Base-by-base conservation (phyloP, 2,329 filamentous ascomycete species). In the Huntiella decipiens region DNA sequence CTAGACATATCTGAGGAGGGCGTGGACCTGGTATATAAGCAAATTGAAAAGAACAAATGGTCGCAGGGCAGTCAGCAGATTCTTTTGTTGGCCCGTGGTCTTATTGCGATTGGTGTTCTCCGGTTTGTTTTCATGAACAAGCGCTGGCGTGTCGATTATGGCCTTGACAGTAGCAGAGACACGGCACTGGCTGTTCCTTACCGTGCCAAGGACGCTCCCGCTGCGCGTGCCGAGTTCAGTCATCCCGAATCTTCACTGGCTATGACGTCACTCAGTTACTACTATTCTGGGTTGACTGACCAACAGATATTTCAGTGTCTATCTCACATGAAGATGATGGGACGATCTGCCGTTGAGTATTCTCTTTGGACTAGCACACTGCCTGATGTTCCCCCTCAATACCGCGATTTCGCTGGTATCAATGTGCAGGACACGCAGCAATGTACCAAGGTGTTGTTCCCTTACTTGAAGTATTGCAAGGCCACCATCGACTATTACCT, bases 101-200 rank as follows among this genome's bases (percentile, higher is more conserved):
- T 82, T 0, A 56, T 82, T 6, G 69, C 71, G 0, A 57, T 63
- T 0, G 68, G 73, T 0, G 60, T 82, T 0, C 53, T 82, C 0
- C 52, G 53, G 0, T 78, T 77, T 48, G 62, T 61, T 0, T 58
- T 82, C 0, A 56, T 59, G 0, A 57, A 68, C 11, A 82, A 81
- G 52, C 61, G 77, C 1, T 83, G 73, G 72, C 59, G 70, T 3
- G 77, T 83, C 0, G 68, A 80, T 45, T 83, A 77, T 49, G 77
- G 79, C 0, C 60, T 71, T 0, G 67, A 74, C 52, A 49, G 53
- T 0, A 53, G 50, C 0, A 56, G 72, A 2, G 51, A 52, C 0
- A 71, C 66, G 0, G 60, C 56, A 43, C 62, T 79, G 0, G 69
- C 70, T 0, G 71, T 81, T 0, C 77, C 74, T 0, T 81, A 68